These are phyloP conservation scores for Serendipita indica DNA, from an alignment of 768 basidiomycete genomes.

Conservation along the genomic window DNA sequence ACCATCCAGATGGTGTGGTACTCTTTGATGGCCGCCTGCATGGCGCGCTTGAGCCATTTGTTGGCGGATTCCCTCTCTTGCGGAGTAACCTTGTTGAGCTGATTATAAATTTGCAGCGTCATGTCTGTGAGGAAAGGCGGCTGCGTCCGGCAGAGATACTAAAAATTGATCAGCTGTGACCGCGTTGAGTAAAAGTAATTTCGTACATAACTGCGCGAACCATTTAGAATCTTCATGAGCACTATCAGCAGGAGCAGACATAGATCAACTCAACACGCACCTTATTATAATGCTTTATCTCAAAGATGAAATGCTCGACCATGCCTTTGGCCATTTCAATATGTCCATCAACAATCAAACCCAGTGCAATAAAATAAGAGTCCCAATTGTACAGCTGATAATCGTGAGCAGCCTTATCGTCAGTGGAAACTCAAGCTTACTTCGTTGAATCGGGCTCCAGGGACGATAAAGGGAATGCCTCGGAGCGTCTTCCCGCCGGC, in stretches of 20 bases:
- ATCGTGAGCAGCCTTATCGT: background rate
- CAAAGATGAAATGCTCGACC: slow-evolving; percentile 98
- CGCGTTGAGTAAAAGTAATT: background rate
- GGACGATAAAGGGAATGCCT: slow-evolving; percentile 94
- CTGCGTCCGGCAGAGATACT: slow-evolving; percentile 89
- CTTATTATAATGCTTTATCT: slow-evolving; percentile 96
- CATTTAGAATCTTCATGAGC: slow-evolving; percentile 56
- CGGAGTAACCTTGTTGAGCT: slow-evolving; percentile 67
- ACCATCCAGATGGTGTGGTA: slow-evolving; percentile 97
- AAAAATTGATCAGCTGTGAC: slow-evolving; percentile 23
- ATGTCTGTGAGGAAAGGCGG: slow-evolving; percentile 98
- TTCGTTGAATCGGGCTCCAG: slow-evolving; percentile 89
- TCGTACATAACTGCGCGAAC: slow-evolving; percentile 58
- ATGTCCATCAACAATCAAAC: slow-evolving; percentile 87
- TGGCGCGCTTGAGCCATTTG: slow-evolving; percentile 85
- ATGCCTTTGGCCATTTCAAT: slow-evolving; percentile 92
- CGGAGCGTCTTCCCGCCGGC: slow-evolving; percentile 69
- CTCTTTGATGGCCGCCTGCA: slow-evolving; percentile 96
- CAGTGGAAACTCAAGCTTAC: slow-evolving; percentile 28
- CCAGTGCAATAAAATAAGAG: slow-evolving; percentile 85
- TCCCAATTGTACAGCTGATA: slow-evolving; percentile 84
- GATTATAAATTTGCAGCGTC: slow-evolving; percentile 95
- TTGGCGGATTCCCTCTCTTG: slow-evolving; percentile 53
- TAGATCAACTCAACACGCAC: slow-evolving; percentile 12
- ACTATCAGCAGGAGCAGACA: background rate